Evolutionary conservation across 2,329 filamentous ascomycete genomes (phyloP).

Genomic region (Ophiostoma angusticollis): DNA sequence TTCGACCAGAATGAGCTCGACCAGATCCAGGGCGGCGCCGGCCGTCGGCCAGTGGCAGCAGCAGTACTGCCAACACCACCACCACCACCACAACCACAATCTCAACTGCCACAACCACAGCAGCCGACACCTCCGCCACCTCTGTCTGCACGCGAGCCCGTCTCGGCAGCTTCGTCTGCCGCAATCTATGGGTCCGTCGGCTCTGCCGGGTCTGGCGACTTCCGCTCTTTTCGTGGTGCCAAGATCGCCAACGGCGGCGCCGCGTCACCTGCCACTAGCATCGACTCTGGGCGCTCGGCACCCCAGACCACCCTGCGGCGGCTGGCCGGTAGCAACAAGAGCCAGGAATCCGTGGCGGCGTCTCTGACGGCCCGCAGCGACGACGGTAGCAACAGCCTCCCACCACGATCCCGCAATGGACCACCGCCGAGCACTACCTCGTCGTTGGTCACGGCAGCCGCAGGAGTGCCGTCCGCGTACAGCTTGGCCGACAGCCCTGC

Average conservation of each 20-base stretch:
- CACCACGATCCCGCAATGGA: conserved; percentile 40
- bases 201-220: conserved; percentile 3
- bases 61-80: neutral
- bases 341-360: conserved; percentile 42
- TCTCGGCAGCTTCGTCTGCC: conserved; percentile 11
- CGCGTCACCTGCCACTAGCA: conserved; percentile 37
- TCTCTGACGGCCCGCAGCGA: conserved; percentile 38
- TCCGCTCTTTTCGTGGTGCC: conserved; percentile 17
- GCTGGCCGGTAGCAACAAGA: conserved; percentile 38
- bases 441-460: no score
- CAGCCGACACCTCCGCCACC: conserved; percentile 14
- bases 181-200: conserved; percentile 11
- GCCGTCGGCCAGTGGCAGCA: conserved; percentile 2
- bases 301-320: conserved; percentile 31
- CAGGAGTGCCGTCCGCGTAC: no score
- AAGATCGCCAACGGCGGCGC: conserved; percentile 20
- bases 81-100: conserved; percentile 14
- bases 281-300: conserved; percentile 34
- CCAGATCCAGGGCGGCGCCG: conserved; percentile 49
- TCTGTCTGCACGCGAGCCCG: conserved; percentile 13
- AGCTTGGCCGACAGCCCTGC: conserved; percentile 12
- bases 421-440: no score
- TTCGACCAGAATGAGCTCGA: conserved; percentile 74
- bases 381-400: conserved; percentile 31
- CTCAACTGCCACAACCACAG: neutral